Conservation (phyloP, 2,329 filamentous ascomycete species). For the Fusarium newnesense region DNA sequence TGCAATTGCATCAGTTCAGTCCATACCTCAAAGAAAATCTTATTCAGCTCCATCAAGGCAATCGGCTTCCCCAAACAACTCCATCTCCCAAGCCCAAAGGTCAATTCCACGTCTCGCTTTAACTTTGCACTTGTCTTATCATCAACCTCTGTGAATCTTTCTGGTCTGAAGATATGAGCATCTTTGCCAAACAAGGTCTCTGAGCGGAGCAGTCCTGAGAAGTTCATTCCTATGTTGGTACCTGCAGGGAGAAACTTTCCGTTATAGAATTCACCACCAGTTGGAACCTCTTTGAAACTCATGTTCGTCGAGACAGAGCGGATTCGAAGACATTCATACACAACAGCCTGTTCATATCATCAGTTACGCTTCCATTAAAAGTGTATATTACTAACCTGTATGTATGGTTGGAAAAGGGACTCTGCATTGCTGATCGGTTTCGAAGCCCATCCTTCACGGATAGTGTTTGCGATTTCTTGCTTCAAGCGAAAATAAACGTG, state of each 20-base stretch:
- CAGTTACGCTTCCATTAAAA: accelerated
- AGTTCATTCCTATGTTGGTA: neutral
- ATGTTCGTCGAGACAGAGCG: neutral
- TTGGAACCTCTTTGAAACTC: neutral
- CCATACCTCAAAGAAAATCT: neutral
- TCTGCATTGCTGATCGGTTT: neutral
- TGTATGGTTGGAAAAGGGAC: neutral
- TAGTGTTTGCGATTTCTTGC: neutral
- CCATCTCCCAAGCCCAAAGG: neutral
- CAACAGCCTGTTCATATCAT: neutral
- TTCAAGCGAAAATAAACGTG: neutral
- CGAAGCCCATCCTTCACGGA: neutral
- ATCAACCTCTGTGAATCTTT: neutral
- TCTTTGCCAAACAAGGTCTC: neutral
- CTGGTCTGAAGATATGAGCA: neutral
- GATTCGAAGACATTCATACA: neutral
- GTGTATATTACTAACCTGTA: neutral
- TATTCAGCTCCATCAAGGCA: neutral
- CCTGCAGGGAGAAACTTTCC: neutral
- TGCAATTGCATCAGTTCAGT: accelerated
- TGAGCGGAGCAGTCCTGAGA: neutral
- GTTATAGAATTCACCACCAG: neutral
- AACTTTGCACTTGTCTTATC: neutral
- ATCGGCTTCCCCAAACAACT: neutral
- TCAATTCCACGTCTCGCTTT: neutral